A percentile compares a stretch with the other conserved stretches of the same genome.
These are phyloP conservation scores for Phytopythium vexans DNA, from an alignment of 352 stramenopile species.

Conservation along the genomic window DNA sequence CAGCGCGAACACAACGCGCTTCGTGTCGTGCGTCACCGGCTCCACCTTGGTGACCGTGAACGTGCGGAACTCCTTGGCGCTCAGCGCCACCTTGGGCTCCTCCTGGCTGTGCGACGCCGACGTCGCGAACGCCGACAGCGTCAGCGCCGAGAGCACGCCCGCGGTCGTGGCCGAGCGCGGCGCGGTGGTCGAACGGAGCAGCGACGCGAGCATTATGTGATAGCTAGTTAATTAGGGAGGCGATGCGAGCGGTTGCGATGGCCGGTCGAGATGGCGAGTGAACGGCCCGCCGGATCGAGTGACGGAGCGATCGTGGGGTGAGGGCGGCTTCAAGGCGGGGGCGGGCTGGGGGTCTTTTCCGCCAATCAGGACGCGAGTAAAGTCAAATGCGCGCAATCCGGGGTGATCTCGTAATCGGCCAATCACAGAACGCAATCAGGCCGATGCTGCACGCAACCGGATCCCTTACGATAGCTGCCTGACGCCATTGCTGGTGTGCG, in stretches of 20 bases:
- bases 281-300: conserved; percentile 16
- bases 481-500: too few relatives aligned
- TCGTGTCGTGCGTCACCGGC: conserved; percentile 61
- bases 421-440: too few relatives aligned
- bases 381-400: too few relatives aligned
- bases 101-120: conserved; percentile 21
- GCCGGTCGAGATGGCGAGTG: background rate
- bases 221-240: conserved; percentile 5
- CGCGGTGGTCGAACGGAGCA: conserved; percentile 16
- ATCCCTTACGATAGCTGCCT: too few relatives aligned
- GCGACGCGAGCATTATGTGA: conserved; percentile 24
- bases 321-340: background rate
- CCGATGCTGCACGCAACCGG: too few relatives aligned
- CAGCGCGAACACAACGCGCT: conserved; percentile 51
- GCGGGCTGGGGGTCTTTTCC: too few relatives aligned
- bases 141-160: conserved; percentile 26
- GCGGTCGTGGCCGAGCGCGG: conserved; percentile 18
- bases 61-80: conserved; percentile 50
- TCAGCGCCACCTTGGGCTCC: conserved; percentile 48
- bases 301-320: background rate
- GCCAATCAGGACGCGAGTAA: too few relatives aligned
- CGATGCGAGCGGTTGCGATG: conserved; percentile 12
- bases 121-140: conserved; percentile 24
- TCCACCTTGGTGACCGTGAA: conserved; percentile 67
- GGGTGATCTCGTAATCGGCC: too few relatives aligned